These are phyloP conservation scores for Penicillium argentinense DNA, from an alignment of 495 filamentous ascomycete genomes.

Conservation along the genomic window DNA sequence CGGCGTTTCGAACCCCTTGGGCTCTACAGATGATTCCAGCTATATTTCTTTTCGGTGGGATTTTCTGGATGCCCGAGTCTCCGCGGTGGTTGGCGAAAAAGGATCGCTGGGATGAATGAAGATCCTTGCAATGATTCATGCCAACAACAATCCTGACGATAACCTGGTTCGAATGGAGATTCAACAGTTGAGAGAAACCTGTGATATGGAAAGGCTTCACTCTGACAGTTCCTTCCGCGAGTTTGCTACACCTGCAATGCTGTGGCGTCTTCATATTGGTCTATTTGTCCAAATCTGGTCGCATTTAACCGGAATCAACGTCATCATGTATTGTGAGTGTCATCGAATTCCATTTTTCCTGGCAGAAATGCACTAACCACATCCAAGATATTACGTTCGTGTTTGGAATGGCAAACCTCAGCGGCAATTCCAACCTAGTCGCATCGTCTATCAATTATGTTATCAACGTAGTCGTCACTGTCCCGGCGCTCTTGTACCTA, in stretches of 20 bases:
- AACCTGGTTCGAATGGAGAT: constrained; percentile 65
- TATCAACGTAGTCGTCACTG: constrained; percentile 53
- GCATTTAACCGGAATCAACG: constrained; percentile 82
- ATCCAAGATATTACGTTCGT: constrained; percentile 48
- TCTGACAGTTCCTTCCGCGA: constrained; percentile 67
- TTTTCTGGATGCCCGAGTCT: constrained; percentile 67
- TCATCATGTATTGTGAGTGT: constrained; percentile 63
- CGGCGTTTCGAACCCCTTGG: constrained; percentile 72
- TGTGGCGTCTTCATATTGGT: constrained; percentile 72
- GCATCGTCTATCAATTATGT: constrained; percentile 74
- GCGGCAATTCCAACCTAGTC: constrained; percentile 54
- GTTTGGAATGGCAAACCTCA: constrained; percentile 69
- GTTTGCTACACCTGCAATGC: constrained; percentile 67
- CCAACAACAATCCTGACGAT: constrained; percentile 57
- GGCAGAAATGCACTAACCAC: background rate
- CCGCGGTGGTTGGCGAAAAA: constrained; percentile 73
- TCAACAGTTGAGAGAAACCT: constrained; percentile 65
- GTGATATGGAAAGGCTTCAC: constrained; percentile 65
- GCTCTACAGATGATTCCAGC: constrained; percentile 71
- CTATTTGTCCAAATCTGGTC: constrained; percentile 83
- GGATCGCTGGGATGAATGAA: constrained; percentile 70
- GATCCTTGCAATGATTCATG: constrained; percentile 64
- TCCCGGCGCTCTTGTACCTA: constrained; percentile 55
- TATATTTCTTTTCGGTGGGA: constrained; percentile 55
- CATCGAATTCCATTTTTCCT: background rate